These are phyloP conservation scores for Boletus insuetus DNA, from an alignment of 768 basidiomycete species.

Conservation along the genomic window DNA sequence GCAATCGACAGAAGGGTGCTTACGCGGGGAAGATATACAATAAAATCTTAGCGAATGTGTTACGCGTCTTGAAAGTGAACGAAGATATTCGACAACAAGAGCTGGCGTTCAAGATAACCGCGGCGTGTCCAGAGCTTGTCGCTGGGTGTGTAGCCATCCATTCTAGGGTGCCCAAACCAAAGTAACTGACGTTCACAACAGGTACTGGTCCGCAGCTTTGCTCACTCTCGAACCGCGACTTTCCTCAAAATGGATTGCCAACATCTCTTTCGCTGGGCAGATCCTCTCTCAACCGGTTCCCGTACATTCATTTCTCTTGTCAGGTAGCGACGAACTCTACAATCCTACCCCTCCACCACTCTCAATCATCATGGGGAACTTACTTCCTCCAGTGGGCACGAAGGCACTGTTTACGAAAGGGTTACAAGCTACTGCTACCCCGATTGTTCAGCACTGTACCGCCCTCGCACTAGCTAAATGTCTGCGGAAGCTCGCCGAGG, in stretches of 20 bases:
- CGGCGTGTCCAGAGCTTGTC: conserved; percentile 83
- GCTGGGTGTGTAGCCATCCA: conserved; percentile 51
- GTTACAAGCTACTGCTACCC: conserved; percentile 59
- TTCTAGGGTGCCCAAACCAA: background rate
- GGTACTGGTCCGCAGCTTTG: conserved; percentile 68
- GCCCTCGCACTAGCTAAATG: conserved; percentile 76
- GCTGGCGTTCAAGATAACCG: conserved; percentile 75
- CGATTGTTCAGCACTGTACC: conserved; percentile 81
- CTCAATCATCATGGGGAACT: conserved; percentile 65
- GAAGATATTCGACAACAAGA: conserved; percentile 87
- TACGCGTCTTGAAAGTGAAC: conserved; percentile 79
- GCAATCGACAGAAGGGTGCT: conserved; percentile 30
- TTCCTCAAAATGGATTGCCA: conserved; percentile 88
- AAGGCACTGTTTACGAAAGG: conserved; percentile 81
- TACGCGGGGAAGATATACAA: conserved; percentile 63
- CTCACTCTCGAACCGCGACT: conserved; percentile 83
- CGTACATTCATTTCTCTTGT: conserved; percentile 54
- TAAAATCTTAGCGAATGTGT: conserved; percentile 73
- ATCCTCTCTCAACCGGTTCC: conserved; percentile 80
- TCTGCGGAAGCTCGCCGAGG: conserved; percentile 63
- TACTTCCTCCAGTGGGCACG: conserved; percentile 70
- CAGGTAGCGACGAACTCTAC: conserved; percentile 43
- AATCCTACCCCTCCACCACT: conserved; percentile 77
- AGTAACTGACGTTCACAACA: conserved; percentile 30
- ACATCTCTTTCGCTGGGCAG: conserved; percentile 77